Conservation (phyloP, 331 rosid species). For the Stylosanthes scabra region DNA sequence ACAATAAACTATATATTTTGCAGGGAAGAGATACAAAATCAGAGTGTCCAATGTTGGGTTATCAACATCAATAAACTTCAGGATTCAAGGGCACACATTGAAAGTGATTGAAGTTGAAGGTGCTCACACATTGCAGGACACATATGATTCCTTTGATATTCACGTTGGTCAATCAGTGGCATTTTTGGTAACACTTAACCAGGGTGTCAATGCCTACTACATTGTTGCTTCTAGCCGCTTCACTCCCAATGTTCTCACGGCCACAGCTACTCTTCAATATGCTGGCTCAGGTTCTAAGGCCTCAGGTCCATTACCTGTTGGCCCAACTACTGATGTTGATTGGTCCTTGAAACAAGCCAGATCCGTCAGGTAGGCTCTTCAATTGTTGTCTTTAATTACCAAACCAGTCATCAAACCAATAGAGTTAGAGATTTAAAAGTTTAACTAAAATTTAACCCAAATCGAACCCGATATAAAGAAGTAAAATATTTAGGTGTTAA, state of each 20-base stretch:
- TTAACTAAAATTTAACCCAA: too few species aligned
- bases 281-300: slow-evolving; percentile 56
- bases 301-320: slow-evolving; percentile 60
- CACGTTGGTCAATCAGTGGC: slow-evolving; percentile 81
- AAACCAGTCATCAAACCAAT: too few species aligned
- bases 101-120: slow-evolving; percentile 90
- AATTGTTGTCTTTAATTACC: too few species aligned
- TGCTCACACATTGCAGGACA: slow-evolving; percentile 73
- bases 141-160: slow-evolving; percentile 66
- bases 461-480: too few species aligned
- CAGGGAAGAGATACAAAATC: slow-evolving; percentile 82
- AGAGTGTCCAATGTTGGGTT: slow-evolving; percentile 83
- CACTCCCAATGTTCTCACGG: slow-evolving; percentile 43
- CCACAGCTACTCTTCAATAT: slow-evolving; percentile 67
- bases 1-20: neutral
- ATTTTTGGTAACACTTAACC: slow-evolving; percentile 57
- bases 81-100: slow-evolving; percentile 70
- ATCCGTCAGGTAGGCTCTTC: slow-evolving; percentile 60
- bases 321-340: slow-evolving; percentile 56
- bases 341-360: slow-evolving; percentile 90
- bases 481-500: too few species aligned
- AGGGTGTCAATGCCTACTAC: slow-evolving; percentile 46
- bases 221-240: slow-evolving; percentile 74
- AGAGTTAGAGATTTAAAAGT: too few species aligned
- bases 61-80: slow-evolving; percentile 66